Base-by-base conservation (phyloP, 2,329 filamentous ascomycete genomes). In the Cucurbitaria berberidis region DNA sequence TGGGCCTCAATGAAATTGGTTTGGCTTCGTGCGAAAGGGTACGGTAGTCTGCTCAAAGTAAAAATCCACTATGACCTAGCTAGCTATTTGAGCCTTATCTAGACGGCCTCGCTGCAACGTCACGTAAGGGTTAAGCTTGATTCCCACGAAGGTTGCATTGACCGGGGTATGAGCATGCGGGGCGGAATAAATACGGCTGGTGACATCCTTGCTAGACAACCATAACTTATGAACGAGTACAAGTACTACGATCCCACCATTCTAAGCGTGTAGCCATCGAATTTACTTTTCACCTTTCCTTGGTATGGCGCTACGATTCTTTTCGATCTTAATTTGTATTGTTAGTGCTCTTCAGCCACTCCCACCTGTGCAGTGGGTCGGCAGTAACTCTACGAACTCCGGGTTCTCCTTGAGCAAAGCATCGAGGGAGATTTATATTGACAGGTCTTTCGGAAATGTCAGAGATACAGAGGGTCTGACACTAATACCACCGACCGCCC, bases 401-500 rank as follows among this genome's bases (percentile, higher is more conserved):
- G 61, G 63, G 4, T 74, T 75, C 57, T 64, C 61, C 7, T 45
- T 69, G 24, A 45, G 22, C 21, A 47, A 62, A 11, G 46, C 52
- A 2, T 49, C 63, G 9, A 67, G 62, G 38, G 74, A 64, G 3
- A 74, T 81, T 26, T 83, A 78, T 50, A 75, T 84, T 9, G 64
- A 77, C 3, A 55, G 59, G 0, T 55, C 51, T 1, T 77, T 83
- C 41, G 76, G 78, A 0, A 60, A 69, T 0, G 60, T 56, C 27
- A 70, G 66, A 7, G 82, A 84, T 48, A 68, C 70, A 0, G 68
- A 76, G 44, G 81, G 81, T 1, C 63, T 82, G 24, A 83, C 80
- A 0, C 71, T 83, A 8, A 83, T 84, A 38, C 82, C 82, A 1
- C 82, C 82, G 0, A 78, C 77, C 0, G 78, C 78, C 1, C 58